Conservation (phyloP, 2,329 filamentous ascomycete species). For the Trichoderma koningiopsis region DNA sequence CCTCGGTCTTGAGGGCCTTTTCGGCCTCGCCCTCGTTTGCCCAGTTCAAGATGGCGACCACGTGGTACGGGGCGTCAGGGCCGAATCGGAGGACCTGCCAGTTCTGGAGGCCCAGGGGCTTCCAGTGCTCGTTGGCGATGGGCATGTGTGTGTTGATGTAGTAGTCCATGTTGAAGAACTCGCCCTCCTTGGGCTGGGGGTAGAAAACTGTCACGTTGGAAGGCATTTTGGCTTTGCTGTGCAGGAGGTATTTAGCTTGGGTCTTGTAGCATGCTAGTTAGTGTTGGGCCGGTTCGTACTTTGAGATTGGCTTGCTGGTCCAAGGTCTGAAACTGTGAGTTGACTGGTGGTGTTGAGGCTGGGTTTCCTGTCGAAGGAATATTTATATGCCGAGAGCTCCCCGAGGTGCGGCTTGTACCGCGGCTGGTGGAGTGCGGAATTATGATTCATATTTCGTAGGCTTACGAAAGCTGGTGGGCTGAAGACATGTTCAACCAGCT, state of each 20-base stretch:
- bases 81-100: constrained; percentile 13
- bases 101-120: neutral
- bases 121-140: neutral
- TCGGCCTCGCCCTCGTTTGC: neutral
- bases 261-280: neutral
- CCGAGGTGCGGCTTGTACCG: neutral
- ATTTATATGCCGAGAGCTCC: neutral
- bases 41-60: neutral
- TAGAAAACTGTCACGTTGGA: constrained; percentile 18
- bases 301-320: neutral
- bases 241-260: neutral
- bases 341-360: neutral
- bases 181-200: constrained; percentile 2
- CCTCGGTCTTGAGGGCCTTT: neutral
- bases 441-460: neutral
- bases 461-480: neutral
- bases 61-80: neutral
- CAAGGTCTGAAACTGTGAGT: neutral
- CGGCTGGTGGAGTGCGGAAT: neutral
- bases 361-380: neutral
- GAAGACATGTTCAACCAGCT: neutral
- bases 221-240: constrained; percentile 10
- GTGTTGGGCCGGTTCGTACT: neutral
- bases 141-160: constrained; percentile 21
- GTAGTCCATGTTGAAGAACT: constrained; percentile 16